Base-by-base conservation (phyloP, 2,329 filamentous ascomycete genomes). In the Colletotrichum destructivum region DNA sequence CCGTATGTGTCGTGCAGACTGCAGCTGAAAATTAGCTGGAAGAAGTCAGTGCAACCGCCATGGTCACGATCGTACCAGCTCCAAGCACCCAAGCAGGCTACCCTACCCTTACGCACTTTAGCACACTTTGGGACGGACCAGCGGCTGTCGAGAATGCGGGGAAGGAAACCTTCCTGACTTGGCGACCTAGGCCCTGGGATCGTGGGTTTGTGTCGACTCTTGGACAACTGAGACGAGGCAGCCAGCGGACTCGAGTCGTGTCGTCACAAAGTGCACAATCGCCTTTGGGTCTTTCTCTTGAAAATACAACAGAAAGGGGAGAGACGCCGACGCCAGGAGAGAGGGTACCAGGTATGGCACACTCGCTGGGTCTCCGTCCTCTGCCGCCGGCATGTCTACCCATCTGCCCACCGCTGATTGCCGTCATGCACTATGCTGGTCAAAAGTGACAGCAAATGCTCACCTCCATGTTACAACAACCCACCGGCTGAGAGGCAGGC, bases 101-200 rank as follows among this genome's bases (percentile, higher is more conserved):
- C 62, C 59, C 46, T 46, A 40, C 21, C 35, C 31, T 35, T 35
- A 35, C 8, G 31, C 31, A 9, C 8, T 35, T 35, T 35, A 35
- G 31, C n/a, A 52, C 49, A 35, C 16, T 52, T 59, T 38, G 38
- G 31, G 52, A 55, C 26, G 42, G 35, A 42, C 26, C 59, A 60
- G 38, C 55, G 21, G 65, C 49, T 26, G 42, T 44, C 15, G 26
- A 35, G 54, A 71, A 40, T 64, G 69, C 65, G 69, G 69, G 65
- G 65, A 64, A 69, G 31, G 6, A 55, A 54, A 49, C 59, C 65
- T 61, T 56, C 23, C 51, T 38, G 18, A 42, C 69, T 59, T 42
- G 64, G 57, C 57, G 38, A 51, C 57, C n/a, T 62, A 40, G 42
- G 35, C 46, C 51, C 64, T 59, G 31, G 44, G 52, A 63, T 68